These are phyloP conservation scores for Boletellus emodensis DNA, from an alignment of 768 basidiomycete genomes.

Conservation along the genomic window DNA sequence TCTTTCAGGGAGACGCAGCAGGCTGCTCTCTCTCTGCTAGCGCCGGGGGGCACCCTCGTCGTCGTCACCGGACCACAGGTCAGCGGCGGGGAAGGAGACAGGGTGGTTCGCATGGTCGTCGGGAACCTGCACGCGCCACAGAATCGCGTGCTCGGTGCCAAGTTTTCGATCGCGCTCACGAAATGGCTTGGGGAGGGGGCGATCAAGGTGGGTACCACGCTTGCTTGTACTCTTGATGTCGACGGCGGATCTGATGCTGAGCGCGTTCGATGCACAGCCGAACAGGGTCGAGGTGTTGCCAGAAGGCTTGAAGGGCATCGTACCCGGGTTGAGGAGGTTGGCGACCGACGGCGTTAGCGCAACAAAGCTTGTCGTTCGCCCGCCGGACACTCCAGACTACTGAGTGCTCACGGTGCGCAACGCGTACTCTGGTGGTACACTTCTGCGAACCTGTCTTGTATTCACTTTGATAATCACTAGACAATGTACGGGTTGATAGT, in stretches of 20 bases:
- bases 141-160: conserved; percentile 8
- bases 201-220: conserved; percentile 12
- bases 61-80: conserved; percentile 1
- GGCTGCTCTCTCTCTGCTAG: conserved; percentile 26
- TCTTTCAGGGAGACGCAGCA: conserved; percentile 32
- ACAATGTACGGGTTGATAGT: too few relatives aligned
- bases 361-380: conserved; percentile 36
- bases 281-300: conserved; percentile 37
- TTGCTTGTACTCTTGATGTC: neutral
- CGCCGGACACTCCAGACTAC: conserved; percentile 6
- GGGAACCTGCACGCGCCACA: conserved; percentile 4
- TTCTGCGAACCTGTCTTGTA: too few relatives aligned
- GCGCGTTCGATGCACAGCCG: conserved; percentile 22
- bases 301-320: conserved; percentile 34
- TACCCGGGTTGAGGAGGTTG: conserved; percentile 30
- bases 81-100: neutral
- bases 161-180: conserved; percentile 9
- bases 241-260: neutral
- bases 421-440: too few relatives aligned
- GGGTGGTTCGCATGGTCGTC: neutral
- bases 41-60: conserved; percentile 28
- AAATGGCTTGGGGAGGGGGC: conserved; percentile 16
- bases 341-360: conserved; percentile 32
- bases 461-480: too few relatives aligned
- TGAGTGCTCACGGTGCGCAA: neutral